A percentile compares a stretch with the other conserved stretches of the same genome.
Evolutionary conservation across 257 asterid genomes (phyloP).

Genomic region (Leptodermis oblonga): DNA sequence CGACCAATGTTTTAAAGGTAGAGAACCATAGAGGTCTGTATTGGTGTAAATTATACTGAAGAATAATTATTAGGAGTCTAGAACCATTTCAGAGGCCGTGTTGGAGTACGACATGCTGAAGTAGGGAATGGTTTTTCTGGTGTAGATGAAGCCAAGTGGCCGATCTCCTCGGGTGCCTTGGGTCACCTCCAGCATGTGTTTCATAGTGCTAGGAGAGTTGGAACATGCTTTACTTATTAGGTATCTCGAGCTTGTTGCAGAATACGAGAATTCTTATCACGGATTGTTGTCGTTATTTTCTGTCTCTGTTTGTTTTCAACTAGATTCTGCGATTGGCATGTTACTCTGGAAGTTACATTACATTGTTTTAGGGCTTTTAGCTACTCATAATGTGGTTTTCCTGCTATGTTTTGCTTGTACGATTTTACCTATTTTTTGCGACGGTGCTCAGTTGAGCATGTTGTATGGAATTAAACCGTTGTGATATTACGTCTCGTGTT

Average conservation of each 20-base stretch:
- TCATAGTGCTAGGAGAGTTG: conserved; percentile 7
- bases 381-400: background rate
- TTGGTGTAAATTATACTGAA: conserved; percentile 17
- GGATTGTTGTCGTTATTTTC: background rate
- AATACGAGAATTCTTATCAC: background rate
- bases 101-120: background rate
- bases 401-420: background rate
- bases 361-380: background rate
- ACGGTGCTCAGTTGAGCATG: background rate
- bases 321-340: background rate
- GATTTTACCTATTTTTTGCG: background rate
- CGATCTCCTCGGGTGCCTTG: conserved; percentile 7
- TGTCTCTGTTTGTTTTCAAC: too few species aligned
- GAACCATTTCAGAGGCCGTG: background rate
- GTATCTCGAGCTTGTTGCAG: conserved; percentile 7
- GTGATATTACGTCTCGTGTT: too few species aligned
- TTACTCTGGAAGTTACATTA: too few species aligned
- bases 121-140: conserved; percentile 2
- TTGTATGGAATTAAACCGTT: background rate
- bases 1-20: conserved; percentile 19
- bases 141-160: conserved; percentile 14
- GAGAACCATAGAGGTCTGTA: conserved; percentile 13
- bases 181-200: background rate
- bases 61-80: conserved; percentile 13
- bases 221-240: background rate